Evolutionary conservation across 1,139 yeast species (phyloP).

Genomic region (Suhomyces wounanorum): DNA sequence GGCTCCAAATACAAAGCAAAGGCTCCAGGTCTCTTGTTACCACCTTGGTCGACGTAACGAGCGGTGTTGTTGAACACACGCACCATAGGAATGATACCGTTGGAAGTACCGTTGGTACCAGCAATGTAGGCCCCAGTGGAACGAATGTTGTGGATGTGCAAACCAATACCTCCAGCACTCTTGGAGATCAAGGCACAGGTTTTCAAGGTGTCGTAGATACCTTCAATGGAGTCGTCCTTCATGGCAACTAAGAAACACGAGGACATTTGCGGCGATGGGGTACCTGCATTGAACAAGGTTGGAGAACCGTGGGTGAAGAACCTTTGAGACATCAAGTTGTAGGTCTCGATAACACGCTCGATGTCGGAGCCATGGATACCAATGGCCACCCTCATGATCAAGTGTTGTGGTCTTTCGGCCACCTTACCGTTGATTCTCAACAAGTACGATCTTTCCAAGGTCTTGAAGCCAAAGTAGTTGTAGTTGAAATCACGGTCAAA

Average conservation of each 20-base stretch:
- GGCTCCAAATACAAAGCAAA: slow-evolving; percentile 63
- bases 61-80: slow-evolving; percentile 62
- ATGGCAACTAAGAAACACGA: slow-evolving; percentile 59
- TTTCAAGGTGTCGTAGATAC: slow-evolving; percentile 56
- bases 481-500: slow-evolving; percentile 82
- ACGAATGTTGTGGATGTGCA: slow-evolving; percentile 57
- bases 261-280: slow-evolving; percentile 49
- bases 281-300: slow-evolving; percentile 56
- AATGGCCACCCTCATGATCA: slow-evolving; percentile 85
- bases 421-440: slow-evolving; percentile 69
- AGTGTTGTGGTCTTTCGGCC: slow-evolving; percentile 89
- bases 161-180: slow-evolving; percentile 61
- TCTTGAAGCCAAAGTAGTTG: slow-evolving; percentile 86
- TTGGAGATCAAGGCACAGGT: slow-evolving; percentile 58
- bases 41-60: slow-evolving; percentile 64
- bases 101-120: slow-evolving; percentile 56
- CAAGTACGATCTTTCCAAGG: slow-evolving; percentile 81
- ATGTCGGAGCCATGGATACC: slow-evolving; percentile 84
- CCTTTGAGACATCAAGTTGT: slow-evolving; percentile 58
- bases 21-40: slow-evolving; percentile 64
- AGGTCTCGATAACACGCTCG: slow-evolving; percentile 72
- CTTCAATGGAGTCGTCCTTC: slow-evolving; percentile 62
- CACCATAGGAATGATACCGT: slow-evolving; percentile 60
- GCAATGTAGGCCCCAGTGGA: slow-evolving; percentile 53
- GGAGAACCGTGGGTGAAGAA: slow-evolving; percentile 60